phyloP scores from a whole-genome alignment of 2,329 filamentous ascomycete species.

The Aspergillus quadrilineatus region DNA sequence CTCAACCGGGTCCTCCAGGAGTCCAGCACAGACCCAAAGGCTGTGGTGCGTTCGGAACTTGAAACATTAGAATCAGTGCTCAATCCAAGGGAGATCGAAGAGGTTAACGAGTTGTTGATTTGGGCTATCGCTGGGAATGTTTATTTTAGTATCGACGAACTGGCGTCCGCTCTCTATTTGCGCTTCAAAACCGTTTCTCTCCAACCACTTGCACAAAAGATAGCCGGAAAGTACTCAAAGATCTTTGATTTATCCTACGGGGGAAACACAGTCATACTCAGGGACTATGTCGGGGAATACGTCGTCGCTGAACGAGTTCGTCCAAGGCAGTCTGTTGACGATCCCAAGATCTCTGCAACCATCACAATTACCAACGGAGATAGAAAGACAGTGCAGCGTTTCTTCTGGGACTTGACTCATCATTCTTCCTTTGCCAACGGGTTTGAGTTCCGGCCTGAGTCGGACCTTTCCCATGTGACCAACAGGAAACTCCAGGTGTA shows the following conservation, averaged over 20 bases:
- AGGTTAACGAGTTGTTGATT: slow-evolving; percentile 10
- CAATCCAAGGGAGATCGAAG: slow-evolving; percentile 8
- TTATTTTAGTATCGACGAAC: not conserved
- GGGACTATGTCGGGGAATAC: not conserved
- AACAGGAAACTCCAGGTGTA: slow-evolving; percentile 1
- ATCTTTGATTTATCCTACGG: too few species aligned
- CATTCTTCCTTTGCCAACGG: slow-evolving; percentile 3
- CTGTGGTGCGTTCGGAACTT: not conserved
- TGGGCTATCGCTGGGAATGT: slow-evolving; percentile 1
- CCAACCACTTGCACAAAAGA: slow-evolving; percentile 6
- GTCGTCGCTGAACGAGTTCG: slow-evolving; percentile 3
- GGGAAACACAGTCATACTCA: not conserved
- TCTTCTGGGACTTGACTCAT: slow-evolving; percentile 12
- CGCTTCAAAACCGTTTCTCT: slow-evolving; percentile 13
- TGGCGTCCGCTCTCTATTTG: slow-evolving; percentile 1
- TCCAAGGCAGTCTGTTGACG: slow-evolving; percentile 3
- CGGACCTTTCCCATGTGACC: not conserved
- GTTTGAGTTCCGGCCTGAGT: slow-evolving; percentile 1
- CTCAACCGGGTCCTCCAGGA: slow-evolving; percentile 6
- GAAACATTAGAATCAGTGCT: slow-evolving; percentile 3
- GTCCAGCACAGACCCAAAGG: slow-evolving; percentile 3
- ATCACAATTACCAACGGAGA: slow-evolving; percentile 7
- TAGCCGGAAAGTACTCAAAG: too few species aligned
- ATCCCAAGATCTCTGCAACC: slow-evolving; percentile 8
- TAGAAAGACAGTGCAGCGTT: slow-evolving; percentile 5